Evolutionary conservation across 1,284 basidiomycete species (phyloP), one percentile per base, ranked within the genome.

Genomic region (Rhodotorula sp.): DNA sequence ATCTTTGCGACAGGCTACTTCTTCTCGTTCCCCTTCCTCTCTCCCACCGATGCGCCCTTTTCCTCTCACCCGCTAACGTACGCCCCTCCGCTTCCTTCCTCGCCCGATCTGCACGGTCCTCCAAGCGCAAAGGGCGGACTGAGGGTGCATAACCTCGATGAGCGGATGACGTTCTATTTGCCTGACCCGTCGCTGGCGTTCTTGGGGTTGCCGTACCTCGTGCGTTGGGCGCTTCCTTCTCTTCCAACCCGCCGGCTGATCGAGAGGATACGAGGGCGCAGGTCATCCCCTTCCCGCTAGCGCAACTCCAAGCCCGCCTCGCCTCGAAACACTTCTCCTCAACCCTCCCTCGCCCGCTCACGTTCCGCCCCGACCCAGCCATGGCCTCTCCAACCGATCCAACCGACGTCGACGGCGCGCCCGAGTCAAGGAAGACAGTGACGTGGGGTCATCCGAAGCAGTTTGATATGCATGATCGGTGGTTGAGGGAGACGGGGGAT

Each of bases 1-100:
- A 78, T 83, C 57, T 84, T 80, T 68, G 82, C 82, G 5, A 84
- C 83, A 0, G 83, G 83, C 17, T 84, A 83, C 71, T 77, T 79
- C 64, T 82, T 79, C 71, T 74, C 78, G 29, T 81, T 81, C 67
- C 82, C 82, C 0, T 83, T 83, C 72, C 78, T 76, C 57, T 76
- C 76, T 60, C 62, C 62, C 4, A 58, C 64, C 29, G 79, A 81
- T 49, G 64, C 29, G 19, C 82, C 82, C 0, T 83, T 81, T 79
- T 54, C 62, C 9, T 46, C 47, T 0, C 59, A 69, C 58, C 75
- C 77, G 1, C 66, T 78, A 48, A 74, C 71, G 15, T 60, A 62
- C 34, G 52, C 64, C 59, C 65, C 78, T 46, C 64, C 22, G 75
- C 72, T 56, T 53, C 75, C 57, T 53, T 65, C 29, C 70, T 65